These are phyloP conservation scores for Fusarium sp. DNA, from an alignment of 2,329 filamentous ascomycete species.

Conservation along the genomic window DNA sequence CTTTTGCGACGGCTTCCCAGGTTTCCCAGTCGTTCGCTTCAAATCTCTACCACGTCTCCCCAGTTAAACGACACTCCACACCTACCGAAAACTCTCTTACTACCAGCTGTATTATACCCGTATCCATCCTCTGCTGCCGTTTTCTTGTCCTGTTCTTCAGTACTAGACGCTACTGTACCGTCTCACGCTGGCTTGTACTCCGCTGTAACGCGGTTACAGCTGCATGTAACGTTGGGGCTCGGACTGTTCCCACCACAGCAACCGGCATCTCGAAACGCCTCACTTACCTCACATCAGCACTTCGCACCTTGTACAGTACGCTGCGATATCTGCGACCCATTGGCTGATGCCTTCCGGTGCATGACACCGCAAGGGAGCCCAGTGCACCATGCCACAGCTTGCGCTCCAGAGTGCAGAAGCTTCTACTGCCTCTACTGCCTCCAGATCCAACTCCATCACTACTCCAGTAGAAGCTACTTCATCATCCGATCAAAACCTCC, in stretches of 20 bases:
- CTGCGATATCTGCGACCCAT: constrained; percentile 27
- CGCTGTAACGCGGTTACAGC: constrained; percentile 32
- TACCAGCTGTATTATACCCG: constrained; percentile 15
- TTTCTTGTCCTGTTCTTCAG: constrained; percentile 1
- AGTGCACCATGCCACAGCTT: constrained; percentile 64
- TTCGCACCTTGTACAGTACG: constrained; percentile 17
- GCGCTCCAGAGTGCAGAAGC: constrained; percentile 57
- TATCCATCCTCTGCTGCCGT: constrained; percentile 13
- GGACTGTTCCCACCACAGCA: constrained; percentile 39
- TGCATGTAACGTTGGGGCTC: constrained; percentile 42
- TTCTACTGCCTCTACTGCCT: constrained; percentile 34
- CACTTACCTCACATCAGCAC: constrained; percentile 35
- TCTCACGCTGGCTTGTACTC: constrained; percentile 21
- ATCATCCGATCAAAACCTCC: constrained; percentile 12
- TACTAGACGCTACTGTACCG: constrained; percentile 19
- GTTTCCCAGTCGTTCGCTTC: constrained; percentile 33
- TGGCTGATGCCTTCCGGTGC: constrained; percentile 44
- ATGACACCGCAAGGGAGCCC: constrained; percentile 45
- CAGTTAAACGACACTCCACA: constrained; percentile 26
- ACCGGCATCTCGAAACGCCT: constrained; percentile 49
- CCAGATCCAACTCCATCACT: constrained; percentile 23
- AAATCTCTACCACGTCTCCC: constrained; percentile 10
- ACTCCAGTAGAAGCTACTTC: constrained; percentile 23
- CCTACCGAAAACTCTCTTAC: constrained; percentile 13
- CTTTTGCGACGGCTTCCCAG: constrained; percentile 14